Base-by-base conservation (phyloP, 2,329 filamentous ascomycete genomes). In the Aureobasidium lini region DNA sequence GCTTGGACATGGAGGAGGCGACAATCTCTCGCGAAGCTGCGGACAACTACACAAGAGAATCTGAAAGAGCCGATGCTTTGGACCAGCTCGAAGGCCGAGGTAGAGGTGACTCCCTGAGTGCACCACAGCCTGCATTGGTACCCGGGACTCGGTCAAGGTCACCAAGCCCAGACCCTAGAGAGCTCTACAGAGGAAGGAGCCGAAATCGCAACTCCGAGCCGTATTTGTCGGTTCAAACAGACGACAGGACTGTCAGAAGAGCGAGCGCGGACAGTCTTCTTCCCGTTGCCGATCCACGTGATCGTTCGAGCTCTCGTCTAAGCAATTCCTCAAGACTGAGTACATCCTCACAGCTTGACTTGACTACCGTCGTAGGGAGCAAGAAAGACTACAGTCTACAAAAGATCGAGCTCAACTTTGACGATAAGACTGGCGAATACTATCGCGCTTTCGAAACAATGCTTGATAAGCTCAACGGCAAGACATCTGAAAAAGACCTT, bases 341-440 rank as follows among this genome's bases (percentile, higher is more conserved):
- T 10, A 54, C 39, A 32, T 42, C 37, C 28, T 54, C 50, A 9
- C 50, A 54, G 43, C 50, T 54, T n/a, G 50, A 54, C 39, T 34
- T 54, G 28, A 54, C 37, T 5, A 32, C 29, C 2, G 50, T 54
- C 1, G 34, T 42, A 15, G 50, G 37, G 10, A 29, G 39, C 10
- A 54, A 54, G 18, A 32, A 13, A 34, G 50, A 54, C 10, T 54
- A 54, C 29, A 54, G 29, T 16, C 34, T 54, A 23, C 50, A 54
- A 9, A 42, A 54, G 16, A 43, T 54, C 29, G 50, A 54, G 39
- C 39, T 54, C n/a, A 31, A 54, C 72, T 88, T 88, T 72, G 86
- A 81, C 6, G 85, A 87, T 66, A 79, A 80, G 52, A 83, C 78
- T 36, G 84, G 83, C 32, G 77, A 84, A 62, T 87, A 84, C 69